Evolutionary conservation across 2,329 filamentous ascomycete species (phyloP), one percentile per base, ranked within the genome.

Genomic region (Hypoxylon sp.): DNA sequence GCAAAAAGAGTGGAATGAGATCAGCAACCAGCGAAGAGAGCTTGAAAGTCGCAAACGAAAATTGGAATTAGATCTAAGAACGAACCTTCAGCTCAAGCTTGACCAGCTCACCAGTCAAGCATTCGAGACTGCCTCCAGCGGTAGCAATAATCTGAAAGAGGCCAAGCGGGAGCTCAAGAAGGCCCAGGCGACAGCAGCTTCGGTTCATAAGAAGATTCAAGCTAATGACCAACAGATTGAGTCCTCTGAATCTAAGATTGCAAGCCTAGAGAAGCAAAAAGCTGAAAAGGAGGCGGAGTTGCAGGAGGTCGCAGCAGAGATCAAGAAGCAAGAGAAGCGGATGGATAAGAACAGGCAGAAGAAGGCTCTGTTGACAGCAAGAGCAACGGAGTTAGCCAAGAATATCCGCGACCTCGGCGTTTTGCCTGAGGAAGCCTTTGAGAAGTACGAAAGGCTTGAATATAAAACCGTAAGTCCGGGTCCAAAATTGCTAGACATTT

Each of bases 361-460:
- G 80, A 96, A 95, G 78, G 92, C 93, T 11, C 86, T 93, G 2
- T 84, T 97, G 68, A 91, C 89, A 15, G 87, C 91, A 52, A 92
- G 94, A 77, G 91, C 93, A 19, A 88, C 90, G 2, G 94, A 97
- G 75, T 93, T 92, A 69, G 91, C 91, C 67, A 92, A 93, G 76
- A 95, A 94, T 70, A 98, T 99, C 74, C 91, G 95, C 51, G 94
- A 97, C 72, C 85, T 99, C 6, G 96, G 96, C 72, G 94, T 97
- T 17, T 86, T 99, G 15, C 95, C 96, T 0, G 94, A 98, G 69
- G 94, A 98, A 75, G 94, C 95, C 0, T 96, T 97, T 78, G 92
- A 92, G 72, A 96, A 94, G 76, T 99, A 97, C 78, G 90, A 93
- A 76, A 91, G 91, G 73, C 92, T 93, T 79, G 91, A 93, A 73